phyloP scores from a whole-genome alignment of 164 flowering plant genomes.

The Chimonanthus praecox region DNA sequence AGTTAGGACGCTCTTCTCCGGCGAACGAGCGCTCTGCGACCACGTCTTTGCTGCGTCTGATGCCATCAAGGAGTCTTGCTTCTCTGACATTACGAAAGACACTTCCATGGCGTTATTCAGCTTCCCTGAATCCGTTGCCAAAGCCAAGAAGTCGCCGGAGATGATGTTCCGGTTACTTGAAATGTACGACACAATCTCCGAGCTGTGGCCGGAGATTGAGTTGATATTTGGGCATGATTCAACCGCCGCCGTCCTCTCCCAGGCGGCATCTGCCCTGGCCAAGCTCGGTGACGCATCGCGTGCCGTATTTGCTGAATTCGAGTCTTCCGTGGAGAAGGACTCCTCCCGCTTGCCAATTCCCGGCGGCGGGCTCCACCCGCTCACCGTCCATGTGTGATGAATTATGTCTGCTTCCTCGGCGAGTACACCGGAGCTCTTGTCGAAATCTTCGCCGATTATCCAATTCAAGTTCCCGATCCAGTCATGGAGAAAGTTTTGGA shows the following conservation, averaged over 20 bases:
- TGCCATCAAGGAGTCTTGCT: conserved; percentile 51
- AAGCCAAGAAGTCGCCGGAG: conserved; percentile 47
- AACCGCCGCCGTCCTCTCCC: conserved; percentile 34
- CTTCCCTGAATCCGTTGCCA: conserved; percentile 47
- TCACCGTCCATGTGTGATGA: conserved; percentile 47
- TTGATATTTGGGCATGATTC: conserved; percentile 49
- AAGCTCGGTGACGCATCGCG: conserved; percentile 39
- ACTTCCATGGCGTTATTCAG: conserved; percentile 40
- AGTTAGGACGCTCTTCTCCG: conserved; percentile 43
- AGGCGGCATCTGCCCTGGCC: conserved; percentile 35
- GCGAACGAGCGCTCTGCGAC: conserved; percentile 64
- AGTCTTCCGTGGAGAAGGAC: conserved; percentile 47
- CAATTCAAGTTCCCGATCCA: conserved; percentile 20
- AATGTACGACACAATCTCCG: conserved; percentile 44
- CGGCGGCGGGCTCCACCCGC: conserved; percentile 53
- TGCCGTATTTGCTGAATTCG: conserved; percentile 40
- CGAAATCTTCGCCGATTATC: conserved; percentile 45
- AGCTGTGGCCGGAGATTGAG: conserved; percentile 48
- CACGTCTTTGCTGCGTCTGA: conserved; percentile 46
- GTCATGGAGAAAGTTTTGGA: not conserved
- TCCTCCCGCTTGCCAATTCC: conserved; percentile 29
- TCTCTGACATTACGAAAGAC: conserved; percentile 45
- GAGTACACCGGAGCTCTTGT: conserved; percentile 38
- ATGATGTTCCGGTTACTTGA: conserved; percentile 54
- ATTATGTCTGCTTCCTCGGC: conserved; percentile 40